phyloP scores from a whole-genome alignment of 441 rosid genomes.

The Theobroma grandiflorum region DNA sequence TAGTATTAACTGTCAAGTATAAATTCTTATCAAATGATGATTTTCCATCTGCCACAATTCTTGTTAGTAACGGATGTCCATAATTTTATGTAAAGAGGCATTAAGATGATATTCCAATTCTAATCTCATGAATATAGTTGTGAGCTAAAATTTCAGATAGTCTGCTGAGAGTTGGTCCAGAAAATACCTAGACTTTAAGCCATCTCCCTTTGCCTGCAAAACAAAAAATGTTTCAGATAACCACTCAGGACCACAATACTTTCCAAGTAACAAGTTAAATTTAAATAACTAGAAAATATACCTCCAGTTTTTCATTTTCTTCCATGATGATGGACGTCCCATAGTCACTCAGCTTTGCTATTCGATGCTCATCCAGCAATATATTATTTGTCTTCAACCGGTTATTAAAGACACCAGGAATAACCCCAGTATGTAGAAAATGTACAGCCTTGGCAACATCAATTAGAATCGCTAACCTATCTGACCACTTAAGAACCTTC shows the following conservation, averaged over 20 bases:
- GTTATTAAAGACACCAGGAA: conserved; percentile 82
- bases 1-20: background rate
- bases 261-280: conserved; percentile 18
- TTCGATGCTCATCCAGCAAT: conserved; percentile 86
- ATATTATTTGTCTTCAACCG: conserved; percentile 76
- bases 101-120: background rate
- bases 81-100: background rate
- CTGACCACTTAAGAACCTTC: conserved; percentile 87
- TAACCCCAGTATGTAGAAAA: conserved; percentile 88
- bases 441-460: conserved; percentile 94
- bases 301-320: conserved; percentile 76
- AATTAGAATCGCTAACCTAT: conserved; percentile 78
- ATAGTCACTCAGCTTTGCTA: conserved; percentile 93
- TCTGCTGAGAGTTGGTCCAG: background rate
- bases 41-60: background rate
- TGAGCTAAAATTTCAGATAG: background rate
- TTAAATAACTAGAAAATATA: conserved; percentile 32
- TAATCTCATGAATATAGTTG: background rate
- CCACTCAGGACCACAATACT: background rate
- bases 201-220: conserved; percentile 68
- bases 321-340: conserved; percentile 76
- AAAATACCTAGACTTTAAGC: conserved; percentile 57
- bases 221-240: conserved; percentile 32
- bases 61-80: background rate
- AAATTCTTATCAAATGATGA: background rate